These are phyloP conservation scores for Isochrysis galbana DNA, from an alignment of 78 protist species.

Conservation along the genomic window DNA sequence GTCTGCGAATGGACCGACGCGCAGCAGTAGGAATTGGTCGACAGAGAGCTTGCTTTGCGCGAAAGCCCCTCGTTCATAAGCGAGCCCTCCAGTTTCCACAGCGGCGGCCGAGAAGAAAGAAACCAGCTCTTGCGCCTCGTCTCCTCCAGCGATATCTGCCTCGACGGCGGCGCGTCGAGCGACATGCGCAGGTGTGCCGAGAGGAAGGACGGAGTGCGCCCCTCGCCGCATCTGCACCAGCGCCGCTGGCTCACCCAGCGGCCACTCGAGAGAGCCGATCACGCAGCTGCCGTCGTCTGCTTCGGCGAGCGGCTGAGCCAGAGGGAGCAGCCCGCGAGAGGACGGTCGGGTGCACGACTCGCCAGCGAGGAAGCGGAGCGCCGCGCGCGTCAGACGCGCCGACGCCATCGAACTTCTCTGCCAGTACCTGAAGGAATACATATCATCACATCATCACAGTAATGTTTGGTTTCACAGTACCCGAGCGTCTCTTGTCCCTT, in stretches of 20 bases:
- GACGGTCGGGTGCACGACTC: too few species aligned
- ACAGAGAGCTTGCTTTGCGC: background rate
- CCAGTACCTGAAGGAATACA: too few species aligned
- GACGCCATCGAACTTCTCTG: too few species aligned
- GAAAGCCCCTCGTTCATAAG: background rate
- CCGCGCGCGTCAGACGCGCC: too few species aligned
- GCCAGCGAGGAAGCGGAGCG: too few species aligned
- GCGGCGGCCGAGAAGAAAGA: background rate
- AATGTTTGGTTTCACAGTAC: too few species aligned
- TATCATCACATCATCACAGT: too few species aligned
- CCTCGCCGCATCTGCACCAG: background rate
- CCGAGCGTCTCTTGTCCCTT: too few species aligned
- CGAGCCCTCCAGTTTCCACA: background rate
- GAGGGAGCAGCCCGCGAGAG: background rate
- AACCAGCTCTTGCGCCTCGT: background rate
- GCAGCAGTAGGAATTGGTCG: slow-evolving; percentile 19
- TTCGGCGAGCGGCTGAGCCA: background rate
- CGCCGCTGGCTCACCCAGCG: background rate
- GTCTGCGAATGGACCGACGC: background rate
- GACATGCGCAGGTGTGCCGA: background rate
- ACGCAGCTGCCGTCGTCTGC: background rate
- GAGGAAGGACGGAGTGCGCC: background rate
- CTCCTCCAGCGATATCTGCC: background rate
- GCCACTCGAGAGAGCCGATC: background rate
- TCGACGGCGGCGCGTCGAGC: background rate